Percentiles rank a stretch among this genome's conserved stretches.
Evolutionary conservation across 768 basidiomycete species (phyloP).

Genomic region (Rubroboletus pulcherrimus): DNA sequence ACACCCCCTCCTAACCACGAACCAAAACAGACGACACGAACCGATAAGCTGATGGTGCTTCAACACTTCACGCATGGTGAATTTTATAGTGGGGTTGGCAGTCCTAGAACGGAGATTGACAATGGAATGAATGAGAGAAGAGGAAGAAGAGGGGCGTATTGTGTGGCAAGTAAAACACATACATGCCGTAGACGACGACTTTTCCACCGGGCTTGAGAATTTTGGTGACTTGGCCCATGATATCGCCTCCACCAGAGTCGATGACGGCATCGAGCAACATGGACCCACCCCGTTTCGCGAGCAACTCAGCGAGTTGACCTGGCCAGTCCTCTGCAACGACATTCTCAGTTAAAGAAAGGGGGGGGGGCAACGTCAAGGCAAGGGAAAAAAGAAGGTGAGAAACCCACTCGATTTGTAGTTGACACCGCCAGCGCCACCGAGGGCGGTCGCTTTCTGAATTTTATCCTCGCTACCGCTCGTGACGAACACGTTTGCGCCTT

Average conservation of each 20-base stretch:
- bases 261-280: constrained; percentile 54
- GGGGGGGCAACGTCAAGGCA: not conserved
- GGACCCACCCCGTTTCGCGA: constrained; percentile 32
- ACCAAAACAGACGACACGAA: constrained; percentile 28
- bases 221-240: constrained; percentile 47
- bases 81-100: constrained; percentile 49
- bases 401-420: constrained; percentile 63
- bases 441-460: constrained; percentile 56
- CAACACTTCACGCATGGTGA: constrained; percentile 78
- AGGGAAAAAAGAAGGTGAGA: not conserved
- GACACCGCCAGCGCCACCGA: constrained; percentile 78
- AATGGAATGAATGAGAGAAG: constrained; percentile 1
- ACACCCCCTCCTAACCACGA: not conserved
- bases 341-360: not conserved
- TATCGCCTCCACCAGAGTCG: constrained; percentile 68
- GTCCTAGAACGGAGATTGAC: constrained; percentile 46
- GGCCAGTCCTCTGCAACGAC: constrained; percentile 48
- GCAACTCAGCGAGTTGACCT: constrained; percentile 39
- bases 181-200: constrained; percentile 69
- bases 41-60: constrained; percentile 73
- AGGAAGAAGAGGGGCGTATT: not conserved
- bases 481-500: constrained; percentile 78
- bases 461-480: constrained; percentile 71
- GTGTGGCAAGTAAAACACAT: not conserved
- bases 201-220: constrained; percentile 55